phyloP scores from a whole-genome alignment of 345 rosid genomes.

The Eutrema yunnanense region DNA sequence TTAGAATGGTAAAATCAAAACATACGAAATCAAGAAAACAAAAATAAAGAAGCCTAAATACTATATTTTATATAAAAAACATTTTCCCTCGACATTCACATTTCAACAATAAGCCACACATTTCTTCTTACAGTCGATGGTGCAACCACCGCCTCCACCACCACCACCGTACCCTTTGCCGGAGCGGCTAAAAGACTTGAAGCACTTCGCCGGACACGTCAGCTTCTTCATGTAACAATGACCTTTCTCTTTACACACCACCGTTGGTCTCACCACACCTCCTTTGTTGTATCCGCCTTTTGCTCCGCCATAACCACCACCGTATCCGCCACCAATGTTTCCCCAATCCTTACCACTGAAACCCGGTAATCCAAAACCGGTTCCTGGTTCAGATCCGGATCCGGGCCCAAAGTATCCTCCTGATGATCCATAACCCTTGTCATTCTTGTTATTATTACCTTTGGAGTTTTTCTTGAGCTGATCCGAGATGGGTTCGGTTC shows the following conservation, averaged over 20 bases:
- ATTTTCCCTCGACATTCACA: not conserved
- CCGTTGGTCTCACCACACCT: conserved; percentile 49
- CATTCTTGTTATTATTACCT: conserved; percentile 24
- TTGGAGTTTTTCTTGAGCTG: conserved; percentile 23
- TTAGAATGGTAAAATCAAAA: not conserved
- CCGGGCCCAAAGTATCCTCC: conserved; percentile 33
- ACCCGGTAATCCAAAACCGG: conserved; percentile 34
- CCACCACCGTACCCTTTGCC: conserved; percentile 81
- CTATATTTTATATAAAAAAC: not conserved
- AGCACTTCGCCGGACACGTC: conserved; percentile 85
- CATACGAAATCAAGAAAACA: not conserved
- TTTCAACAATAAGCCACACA: conserved; percentile 67
- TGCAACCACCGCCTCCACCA: conserved; percentile 95
- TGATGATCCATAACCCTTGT: conserved; percentile 28
- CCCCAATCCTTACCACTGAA: conserved; percentile 46
- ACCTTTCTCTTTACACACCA: conserved; percentile 71
- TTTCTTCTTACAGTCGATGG: conserved; percentile 81
- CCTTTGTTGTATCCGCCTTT: conserved; percentile 50
- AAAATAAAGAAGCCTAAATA: not conserved
- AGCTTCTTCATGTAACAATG: conserved; percentile 79
- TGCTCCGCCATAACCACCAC: conserved; percentile 46
- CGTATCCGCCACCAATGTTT: conserved; percentile 50
- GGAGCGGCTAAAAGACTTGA: conserved; percentile 62
- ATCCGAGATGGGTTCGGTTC: conserved; percentile 24
- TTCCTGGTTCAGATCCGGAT: conserved; percentile 23